Percentiles rank a stretch among this genome's conserved stretches.
These are phyloP conservation scores for Aspergillus pseudonomiae DNA, from an alignment of 2,329 filamentous ascomycete genomes.

Conservation along the genomic window DNA sequence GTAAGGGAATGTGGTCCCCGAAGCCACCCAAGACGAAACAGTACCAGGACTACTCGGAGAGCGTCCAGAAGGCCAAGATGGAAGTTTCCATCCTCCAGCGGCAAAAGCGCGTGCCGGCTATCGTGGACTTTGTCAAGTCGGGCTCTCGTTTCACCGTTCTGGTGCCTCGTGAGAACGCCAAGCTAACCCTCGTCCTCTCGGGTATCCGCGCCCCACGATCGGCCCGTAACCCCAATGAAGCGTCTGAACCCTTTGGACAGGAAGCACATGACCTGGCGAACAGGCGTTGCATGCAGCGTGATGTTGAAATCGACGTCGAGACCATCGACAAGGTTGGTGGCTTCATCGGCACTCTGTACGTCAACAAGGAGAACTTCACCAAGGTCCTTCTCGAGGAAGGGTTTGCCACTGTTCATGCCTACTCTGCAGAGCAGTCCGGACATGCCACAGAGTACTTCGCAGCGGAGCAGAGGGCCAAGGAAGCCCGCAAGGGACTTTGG, in stretches of 20 bases:
- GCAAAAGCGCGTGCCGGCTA: conserved; percentile 87
- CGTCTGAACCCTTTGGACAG: conserved; percentile 90
- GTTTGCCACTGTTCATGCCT: conserved; percentile 86
- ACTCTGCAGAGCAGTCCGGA: conserved; percentile 93
- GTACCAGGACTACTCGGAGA: conserved; percentile 89
- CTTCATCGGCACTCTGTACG: conserved; percentile 92
- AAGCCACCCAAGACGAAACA: conserved; percentile 83
- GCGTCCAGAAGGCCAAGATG: conserved; percentile 90
- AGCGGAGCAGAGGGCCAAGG: conserved; percentile 87
- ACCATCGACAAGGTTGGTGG: conserved; percentile 95
- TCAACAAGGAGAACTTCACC: conserved; percentile 94
- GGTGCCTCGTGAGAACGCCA: conserved; percentile 88
- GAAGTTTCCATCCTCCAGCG: conserved; percentile 84
- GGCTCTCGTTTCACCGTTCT: conserved; percentile 91
- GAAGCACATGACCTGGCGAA: conserved; percentile 93
- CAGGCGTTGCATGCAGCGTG: conserved; percentile 85
- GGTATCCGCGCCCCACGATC: conserved; percentile 90
- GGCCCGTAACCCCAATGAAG: conserved; percentile 75
- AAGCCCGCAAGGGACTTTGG: conserved; percentile 85
- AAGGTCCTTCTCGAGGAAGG: conserved; percentile 93
- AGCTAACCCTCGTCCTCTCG: conserved; percentile 91
- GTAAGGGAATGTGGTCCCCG: conserved; percentile 92
- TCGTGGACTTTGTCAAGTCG: conserved; percentile 98
- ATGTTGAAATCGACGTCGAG: conserved; percentile 93
- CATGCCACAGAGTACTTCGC: conserved; percentile 84